Percentiles rank a stretch among this genome's conserved stretches.
Evolutionary conservation across 176 grass and related monocot genomes (phyloP).

Genomic region (Juncus effusus): DNA sequence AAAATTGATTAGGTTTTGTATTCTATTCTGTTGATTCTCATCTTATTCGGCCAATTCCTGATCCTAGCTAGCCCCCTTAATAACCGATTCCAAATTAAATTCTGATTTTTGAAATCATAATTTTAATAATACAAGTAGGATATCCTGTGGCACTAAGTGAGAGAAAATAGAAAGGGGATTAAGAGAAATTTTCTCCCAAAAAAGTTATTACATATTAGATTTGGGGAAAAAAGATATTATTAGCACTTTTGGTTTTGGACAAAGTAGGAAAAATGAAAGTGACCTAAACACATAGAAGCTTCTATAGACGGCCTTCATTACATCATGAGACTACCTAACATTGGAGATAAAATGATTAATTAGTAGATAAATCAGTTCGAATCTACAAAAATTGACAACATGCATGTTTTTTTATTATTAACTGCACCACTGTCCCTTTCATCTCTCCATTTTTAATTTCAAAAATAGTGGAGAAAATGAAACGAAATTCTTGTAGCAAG

Average conservation of each 20-base stretch:
- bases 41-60: too few species aligned
- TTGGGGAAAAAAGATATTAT: background rate
- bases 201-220: background rate
- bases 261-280: slow-evolving; percentile 15
- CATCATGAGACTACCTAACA: slow-evolving; percentile 24
- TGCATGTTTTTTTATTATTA: background rate
- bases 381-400: slow-evolving; percentile 11
- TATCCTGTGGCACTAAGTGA: too few species aligned
- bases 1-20: too few species aligned
- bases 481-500: background rate
- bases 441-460: background rate
- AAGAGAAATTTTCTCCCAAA: slow-evolving; percentile 11
- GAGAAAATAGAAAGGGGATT: background rate
- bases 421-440: background rate
- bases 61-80: too few species aligned
- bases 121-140: too few species aligned
- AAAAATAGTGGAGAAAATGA: background rate
- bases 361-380: background rate
- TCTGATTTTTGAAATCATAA: too few species aligned
- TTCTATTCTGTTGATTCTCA: too few species aligned
- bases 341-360: background rate
- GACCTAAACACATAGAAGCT: slow-evolving; percentile 10
- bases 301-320: slow-evolving; percentile 12
- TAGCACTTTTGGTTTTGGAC: slow-evolving; percentile 10
- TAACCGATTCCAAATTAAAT: too few species aligned